Evolutionary conservation across 164 flowering plant species (phyloP).

Genomic region (Kingdonia uniflora): DNA sequence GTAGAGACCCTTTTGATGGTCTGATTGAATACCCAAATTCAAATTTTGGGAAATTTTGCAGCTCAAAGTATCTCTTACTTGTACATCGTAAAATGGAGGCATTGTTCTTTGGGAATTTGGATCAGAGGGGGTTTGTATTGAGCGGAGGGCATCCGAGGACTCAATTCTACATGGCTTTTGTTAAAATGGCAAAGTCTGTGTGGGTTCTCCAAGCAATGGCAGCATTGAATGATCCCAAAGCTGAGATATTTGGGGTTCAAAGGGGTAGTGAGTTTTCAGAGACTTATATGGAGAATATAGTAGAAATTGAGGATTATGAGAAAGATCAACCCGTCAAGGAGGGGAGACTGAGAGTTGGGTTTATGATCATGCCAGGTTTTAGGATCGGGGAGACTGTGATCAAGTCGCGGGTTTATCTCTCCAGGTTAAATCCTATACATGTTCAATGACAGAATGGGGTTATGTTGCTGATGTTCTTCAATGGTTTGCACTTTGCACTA

Average conservation of each 20-base stretch:
- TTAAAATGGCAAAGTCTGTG: conserved; percentile 46
- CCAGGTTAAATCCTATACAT: too few species aligned
- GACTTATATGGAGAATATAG: conserved; percentile 41
- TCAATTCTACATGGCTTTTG: conserved; percentile 43
- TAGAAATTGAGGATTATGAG: conserved; percentile 14
- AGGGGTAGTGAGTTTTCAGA: conserved; percentile 37
- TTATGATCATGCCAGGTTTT: too few species aligned
- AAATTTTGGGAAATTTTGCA: conserved; percentile 38
- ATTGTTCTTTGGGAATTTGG: conserved; percentile 54
- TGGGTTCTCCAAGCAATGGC: conserved; percentile 41
- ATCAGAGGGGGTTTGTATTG: conserved; percentile 35
- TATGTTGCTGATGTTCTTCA: too few species aligned
- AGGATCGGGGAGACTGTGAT: too few species aligned
- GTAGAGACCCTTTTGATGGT: conserved; percentile 35
- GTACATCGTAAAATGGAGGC: conserved; percentile 45
- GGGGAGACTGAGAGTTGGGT: too few species aligned
- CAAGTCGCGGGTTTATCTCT: too few species aligned
- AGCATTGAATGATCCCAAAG: conserved; percentile 22
- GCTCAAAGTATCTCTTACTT: conserved; percentile 33
- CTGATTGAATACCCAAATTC: conserved; percentile 35
- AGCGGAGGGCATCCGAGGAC: conserved; percentile 50
- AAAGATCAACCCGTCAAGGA: too few species aligned
- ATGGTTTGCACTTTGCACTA: too few species aligned
- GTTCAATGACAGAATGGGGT: too few species aligned
- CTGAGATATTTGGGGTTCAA: conserved; percentile 28